These are phyloP conservation scores for Aphelidium insulamus DNA, from an alignment of 371 early-diverging fungal genomes.

Conservation along the genomic window DNA sequence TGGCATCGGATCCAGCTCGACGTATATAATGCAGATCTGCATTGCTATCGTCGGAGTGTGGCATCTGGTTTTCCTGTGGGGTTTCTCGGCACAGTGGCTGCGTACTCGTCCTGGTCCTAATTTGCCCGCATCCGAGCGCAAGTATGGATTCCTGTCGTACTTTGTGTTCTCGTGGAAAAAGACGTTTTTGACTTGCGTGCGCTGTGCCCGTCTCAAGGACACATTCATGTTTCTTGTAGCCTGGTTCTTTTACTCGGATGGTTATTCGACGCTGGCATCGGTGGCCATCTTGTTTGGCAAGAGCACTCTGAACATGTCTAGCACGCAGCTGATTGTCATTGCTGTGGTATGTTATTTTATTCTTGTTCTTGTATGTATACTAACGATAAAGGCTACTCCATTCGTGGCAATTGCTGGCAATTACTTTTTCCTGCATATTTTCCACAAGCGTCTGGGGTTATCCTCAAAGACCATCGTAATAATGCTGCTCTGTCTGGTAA, in stretches of 20 bases:
- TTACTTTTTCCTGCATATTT: slow-evolving; percentile 18
- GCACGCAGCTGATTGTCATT: slow-evolving; percentile 13
- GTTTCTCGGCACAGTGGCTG: slow-evolving; percentile 11
- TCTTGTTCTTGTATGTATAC: background rate
- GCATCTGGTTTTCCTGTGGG: slow-evolving; percentile 17
- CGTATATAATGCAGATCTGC: slow-evolving; percentile 21
- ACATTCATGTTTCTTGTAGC: slow-evolving; percentile 13
- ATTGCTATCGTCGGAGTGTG: slow-evolving; percentile 22
- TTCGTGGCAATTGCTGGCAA: slow-evolving; percentile 20
- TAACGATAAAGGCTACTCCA: slow-evolving; percentile 12
- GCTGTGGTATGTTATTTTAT: slow-evolving; percentile 12
- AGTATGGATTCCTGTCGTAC: too few species aligned
- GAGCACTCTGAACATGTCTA: slow-evolving; percentile 9
- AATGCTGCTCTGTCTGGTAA: slow-evolving; percentile 6
- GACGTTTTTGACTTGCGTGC: too few species aligned
- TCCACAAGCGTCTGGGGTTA: slow-evolving; percentile 11
- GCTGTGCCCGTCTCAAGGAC: too few species aligned
- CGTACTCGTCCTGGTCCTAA: slow-evolving; percentile 29
- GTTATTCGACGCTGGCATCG: slow-evolving; percentile 10
- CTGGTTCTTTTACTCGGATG: slow-evolving; percentile 16
- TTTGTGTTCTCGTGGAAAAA: slow-evolving; percentile 15
- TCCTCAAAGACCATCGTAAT: slow-evolving; percentile 11
- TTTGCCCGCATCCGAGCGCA: slow-evolving; percentile 15
- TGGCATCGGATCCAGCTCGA: background rate
- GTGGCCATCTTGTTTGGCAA: slow-evolving; percentile 23